Evolutionary conservation across 2,329 filamentous ascomycete genomes (phyloP).

Genomic region (Chrysosphaeria jannelii): DNA sequence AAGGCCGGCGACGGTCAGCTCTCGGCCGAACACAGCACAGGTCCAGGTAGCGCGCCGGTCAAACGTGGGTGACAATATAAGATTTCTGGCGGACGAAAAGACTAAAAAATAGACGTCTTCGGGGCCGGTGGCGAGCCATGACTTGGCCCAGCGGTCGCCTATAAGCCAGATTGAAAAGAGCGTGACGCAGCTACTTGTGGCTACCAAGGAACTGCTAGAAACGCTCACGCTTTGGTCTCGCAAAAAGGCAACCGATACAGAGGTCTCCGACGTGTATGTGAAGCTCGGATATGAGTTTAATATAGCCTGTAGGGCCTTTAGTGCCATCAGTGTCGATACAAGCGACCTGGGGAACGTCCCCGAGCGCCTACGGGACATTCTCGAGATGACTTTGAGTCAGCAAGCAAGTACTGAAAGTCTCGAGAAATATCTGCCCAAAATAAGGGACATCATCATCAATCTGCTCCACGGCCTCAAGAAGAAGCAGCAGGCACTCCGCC

Average conservation of each 20-base stretch:
- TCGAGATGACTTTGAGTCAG: constrained; percentile 88
- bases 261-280: constrained; percentile 96
- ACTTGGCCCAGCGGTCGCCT: constrained; percentile 9
- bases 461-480: constrained; percentile 84
- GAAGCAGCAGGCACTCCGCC: constrained; percentile 69
- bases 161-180: constrained; percentile 97
- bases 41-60: not conserved
- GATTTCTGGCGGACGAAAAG: constrained; percentile 1
- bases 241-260: constrained; percentile 64
- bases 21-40: too few species aligned
- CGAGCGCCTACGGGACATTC: constrained; percentile 61
- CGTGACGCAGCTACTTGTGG: constrained; percentile 87
- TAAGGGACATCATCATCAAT: constrained; percentile 96
- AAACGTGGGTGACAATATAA: not conserved
- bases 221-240: constrained; percentile 95
- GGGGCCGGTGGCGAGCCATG: constrained; percentile 21
- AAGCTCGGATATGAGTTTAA: constrained; percentile 97
- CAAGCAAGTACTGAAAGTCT: constrained; percentile 83
- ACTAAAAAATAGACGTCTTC: constrained; percentile 1
- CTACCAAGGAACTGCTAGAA: constrained; percentile 90
- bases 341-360: constrained; percentile 84
- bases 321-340: constrained; percentile 88
- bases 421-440: constrained; percentile 75
- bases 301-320: constrained; percentile 89
- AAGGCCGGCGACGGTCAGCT: too few species aligned